Conservation (phyloP, 1,139 yeast genomes). For the Hansenula lynferdii region DNA sequence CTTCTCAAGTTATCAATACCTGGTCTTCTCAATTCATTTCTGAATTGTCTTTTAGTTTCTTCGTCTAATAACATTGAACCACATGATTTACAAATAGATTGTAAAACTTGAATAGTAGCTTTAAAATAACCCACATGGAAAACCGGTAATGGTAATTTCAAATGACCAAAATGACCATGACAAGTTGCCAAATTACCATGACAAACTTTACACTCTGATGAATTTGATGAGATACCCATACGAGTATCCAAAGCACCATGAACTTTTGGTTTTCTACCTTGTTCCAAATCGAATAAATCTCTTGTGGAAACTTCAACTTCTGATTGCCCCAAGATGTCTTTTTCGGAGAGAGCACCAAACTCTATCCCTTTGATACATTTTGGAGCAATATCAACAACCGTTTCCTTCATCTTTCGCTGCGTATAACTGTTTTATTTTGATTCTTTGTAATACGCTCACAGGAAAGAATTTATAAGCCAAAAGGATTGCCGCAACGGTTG, state of each 20-base stretch:
- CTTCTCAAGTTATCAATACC: conserved; percentile 87
- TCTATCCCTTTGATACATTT: conserved; percentile 87
- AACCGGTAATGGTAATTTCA: conserved; percentile 88
- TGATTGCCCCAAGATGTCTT: conserved; percentile 88
- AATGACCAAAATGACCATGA: conserved; percentile 98
- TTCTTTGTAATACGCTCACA: background rate
- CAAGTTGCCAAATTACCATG: conserved; percentile 91
- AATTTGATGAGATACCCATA: conserved; percentile 92
- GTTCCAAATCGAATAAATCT: conserved; percentile 85
- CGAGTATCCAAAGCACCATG: conserved; percentile 87
- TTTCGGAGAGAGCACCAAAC: conserved; percentile 87
- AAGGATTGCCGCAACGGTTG: conserved; percentile 5
- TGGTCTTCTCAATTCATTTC: conserved; percentile 78
- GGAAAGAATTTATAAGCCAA: conserved; percentile 4
- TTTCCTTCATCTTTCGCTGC: conserved; percentile 27
- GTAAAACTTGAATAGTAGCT: conserved; percentile 82
- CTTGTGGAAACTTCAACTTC: conserved; percentile 92
- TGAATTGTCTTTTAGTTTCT: conserved; percentile 59
- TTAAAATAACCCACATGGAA: conserved; percentile 98
- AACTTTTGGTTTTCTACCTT: conserved; percentile 74
- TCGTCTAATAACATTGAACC: conserved; percentile 75
- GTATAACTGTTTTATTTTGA: background rate
- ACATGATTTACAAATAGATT: conserved; percentile 89
- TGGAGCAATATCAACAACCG: conserved; percentile 70
- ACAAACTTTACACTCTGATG: conserved; percentile 84